Conservation (phyloP, 208 protist species). For the Leishmania braziliensis region DNA sequence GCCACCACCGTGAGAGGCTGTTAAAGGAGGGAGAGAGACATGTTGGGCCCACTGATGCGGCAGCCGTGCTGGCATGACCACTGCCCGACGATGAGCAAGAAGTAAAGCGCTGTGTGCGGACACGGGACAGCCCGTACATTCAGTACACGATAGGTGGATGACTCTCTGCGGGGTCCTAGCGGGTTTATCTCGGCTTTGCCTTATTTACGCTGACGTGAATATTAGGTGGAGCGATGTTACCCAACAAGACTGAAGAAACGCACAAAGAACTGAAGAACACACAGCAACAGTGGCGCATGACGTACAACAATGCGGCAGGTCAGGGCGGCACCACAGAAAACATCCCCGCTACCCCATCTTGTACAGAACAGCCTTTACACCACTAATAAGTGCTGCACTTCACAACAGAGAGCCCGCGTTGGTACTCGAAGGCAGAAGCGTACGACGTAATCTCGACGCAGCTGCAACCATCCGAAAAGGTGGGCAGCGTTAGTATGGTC, state of each 20-base stretch:
- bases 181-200: not conserved
- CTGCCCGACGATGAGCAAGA: not conserved
- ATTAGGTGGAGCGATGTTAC: no score
- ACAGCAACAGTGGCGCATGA: not conserved
- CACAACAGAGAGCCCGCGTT: slow-evolving; percentile 12
- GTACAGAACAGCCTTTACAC: no score
- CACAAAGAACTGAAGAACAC: not conserved
- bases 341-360: not conserved
- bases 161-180: not conserved
- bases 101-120: not conserved
- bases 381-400: slow-evolving; percentile 23
- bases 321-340: not conserved
- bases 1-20: no score
- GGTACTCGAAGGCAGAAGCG: slow-evolving; percentile 25
- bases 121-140: not conserved
- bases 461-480: slow-evolving; percentile 21
- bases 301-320: not conserved
- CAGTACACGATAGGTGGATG: not conserved
- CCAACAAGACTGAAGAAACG: not conserved
- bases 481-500: slow-evolving; percentile 32
- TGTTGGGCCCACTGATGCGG: not conserved
- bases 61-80: not conserved
- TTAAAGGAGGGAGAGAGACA: no score
- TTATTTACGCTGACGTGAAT: not conserved
- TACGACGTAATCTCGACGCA: slow-evolving; percentile 23